A percentile compares a stretch with the other conserved stretches of the same genome.
phyloP scores from a whole-genome alignment of 768 basidiomycete species.

The Mycena belliarum region DNA sequence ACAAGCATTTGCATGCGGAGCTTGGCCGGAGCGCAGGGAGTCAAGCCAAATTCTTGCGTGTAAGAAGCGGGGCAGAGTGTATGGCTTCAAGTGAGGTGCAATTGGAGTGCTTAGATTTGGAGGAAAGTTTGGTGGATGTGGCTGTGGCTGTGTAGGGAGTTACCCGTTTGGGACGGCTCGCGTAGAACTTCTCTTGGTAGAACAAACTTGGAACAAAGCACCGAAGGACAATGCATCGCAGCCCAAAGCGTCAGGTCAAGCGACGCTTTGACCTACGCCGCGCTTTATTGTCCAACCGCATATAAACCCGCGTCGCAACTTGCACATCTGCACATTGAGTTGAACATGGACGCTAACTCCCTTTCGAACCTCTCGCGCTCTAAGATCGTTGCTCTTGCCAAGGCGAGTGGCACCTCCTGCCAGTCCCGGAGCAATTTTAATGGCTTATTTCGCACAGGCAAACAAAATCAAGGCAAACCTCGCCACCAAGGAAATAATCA shows the following conservation, averaged over 20 bases:
- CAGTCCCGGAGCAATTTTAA: not conserved
- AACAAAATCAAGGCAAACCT: conserved; percentile 8
- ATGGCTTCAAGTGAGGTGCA: no score
- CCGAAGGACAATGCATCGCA: not conserved
- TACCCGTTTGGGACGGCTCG: not conserved
- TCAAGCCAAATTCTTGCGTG: no score
- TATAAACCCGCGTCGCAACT: not conserved
- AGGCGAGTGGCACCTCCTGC: not conserved
- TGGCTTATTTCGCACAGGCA: not conserved
- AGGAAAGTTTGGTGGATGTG: no score
- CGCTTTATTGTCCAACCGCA: conserved; percentile 3
- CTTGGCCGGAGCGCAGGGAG: no score
- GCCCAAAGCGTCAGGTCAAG: not conserved
- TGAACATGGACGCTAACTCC: conserved; percentile 2
- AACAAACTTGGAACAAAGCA: not conserved
- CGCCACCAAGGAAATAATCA: not conserved
- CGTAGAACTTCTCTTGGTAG: not conserved
- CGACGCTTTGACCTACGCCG: conserved; percentile 5
- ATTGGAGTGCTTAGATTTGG: no score
- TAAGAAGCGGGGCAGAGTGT: no score
- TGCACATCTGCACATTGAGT: not conserved
- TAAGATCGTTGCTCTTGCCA: conserved; percentile 1
- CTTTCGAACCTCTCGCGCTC: conserved; percentile 6
- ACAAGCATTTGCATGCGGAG: no score
- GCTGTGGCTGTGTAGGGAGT: not conserved